Conservation (phyloP, 148 eudicot species). For the Vaccinium vitisidaea region DNA sequence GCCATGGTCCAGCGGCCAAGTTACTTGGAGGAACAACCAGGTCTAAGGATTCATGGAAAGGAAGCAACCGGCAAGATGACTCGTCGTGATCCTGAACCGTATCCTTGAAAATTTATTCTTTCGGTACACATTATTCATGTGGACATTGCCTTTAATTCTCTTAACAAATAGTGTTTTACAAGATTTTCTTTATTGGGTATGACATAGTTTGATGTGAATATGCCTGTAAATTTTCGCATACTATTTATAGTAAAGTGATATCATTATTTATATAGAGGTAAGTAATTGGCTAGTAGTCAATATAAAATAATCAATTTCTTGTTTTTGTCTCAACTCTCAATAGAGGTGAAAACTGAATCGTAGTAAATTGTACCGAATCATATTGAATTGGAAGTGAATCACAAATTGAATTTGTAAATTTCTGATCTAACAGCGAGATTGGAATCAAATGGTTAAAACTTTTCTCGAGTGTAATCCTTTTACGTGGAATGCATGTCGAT, state of each 20-base stretch:
- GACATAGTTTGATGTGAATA: not conserved
- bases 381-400: not conserved
- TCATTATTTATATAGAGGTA: not conserved
- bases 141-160: not conserved
- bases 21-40: conserved; percentile 75
- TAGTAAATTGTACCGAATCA: not conserved
- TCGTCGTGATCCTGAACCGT: conserved; percentile 90
- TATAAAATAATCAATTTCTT: not conserved
- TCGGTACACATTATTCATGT: not conserved
- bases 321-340: not conserved
- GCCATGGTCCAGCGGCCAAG: conserved; percentile 61
- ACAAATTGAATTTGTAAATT: not conserved
- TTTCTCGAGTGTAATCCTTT: not conserved
- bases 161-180: not conserved
- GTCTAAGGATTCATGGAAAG: conserved; percentile 69
- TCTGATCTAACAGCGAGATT: too few species aligned
- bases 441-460: not conserved
- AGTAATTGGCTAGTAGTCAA: not conserved
- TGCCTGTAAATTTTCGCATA: not conserved
- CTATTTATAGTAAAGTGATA: not conserved
- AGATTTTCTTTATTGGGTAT: not conserved
- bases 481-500: not conserved
- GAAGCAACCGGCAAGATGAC: conserved; percentile 69
- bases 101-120: conserved; percentile 48
- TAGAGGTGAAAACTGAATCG: not conserved